Conservation (phyloP, 345 rosid species). For the Syzygium aromaticum region DNA sequence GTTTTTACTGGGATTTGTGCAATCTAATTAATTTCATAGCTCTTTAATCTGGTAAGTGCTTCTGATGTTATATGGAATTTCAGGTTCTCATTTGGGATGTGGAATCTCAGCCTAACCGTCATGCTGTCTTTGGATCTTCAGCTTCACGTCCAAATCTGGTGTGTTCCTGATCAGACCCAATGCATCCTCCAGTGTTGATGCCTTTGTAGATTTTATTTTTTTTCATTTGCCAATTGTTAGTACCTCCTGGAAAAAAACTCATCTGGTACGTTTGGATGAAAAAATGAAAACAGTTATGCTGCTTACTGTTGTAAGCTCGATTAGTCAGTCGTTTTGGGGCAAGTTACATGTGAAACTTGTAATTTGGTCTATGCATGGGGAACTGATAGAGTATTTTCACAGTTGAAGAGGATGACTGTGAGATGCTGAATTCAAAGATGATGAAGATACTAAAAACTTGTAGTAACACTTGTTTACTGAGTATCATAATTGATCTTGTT, state of each 20-base stretch:
- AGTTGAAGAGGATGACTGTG: neutral
- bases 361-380: neutral
- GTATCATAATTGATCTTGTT: neutral
- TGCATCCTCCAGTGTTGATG: neutral
- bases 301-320: neutral
- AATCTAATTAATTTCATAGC: neutral
- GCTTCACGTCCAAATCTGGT: slow-evolving; percentile 98
- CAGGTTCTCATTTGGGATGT: slow-evolving; percentile 99
- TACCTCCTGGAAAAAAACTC: neutral
- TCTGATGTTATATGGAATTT: slow-evolving; percentile 9
- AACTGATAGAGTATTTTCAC: neutral
- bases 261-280: neutral
- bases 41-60: slow-evolving; percentile 1
- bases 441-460: neutral
- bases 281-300: neutral
- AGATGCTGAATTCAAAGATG: neutral
- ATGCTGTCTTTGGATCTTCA: slow-evolving; percentile 94
- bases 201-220: neutral
- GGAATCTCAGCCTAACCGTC: slow-evolving; percentile 97
- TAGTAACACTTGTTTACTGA: neutral
- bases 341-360: neutral
- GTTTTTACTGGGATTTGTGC: neutral
- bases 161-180: neutral
- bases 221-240: neutral
- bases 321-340: neutral